Conservation (phyloP, 345 rosid genomes). For the Schrenkiella parvula region DNA sequence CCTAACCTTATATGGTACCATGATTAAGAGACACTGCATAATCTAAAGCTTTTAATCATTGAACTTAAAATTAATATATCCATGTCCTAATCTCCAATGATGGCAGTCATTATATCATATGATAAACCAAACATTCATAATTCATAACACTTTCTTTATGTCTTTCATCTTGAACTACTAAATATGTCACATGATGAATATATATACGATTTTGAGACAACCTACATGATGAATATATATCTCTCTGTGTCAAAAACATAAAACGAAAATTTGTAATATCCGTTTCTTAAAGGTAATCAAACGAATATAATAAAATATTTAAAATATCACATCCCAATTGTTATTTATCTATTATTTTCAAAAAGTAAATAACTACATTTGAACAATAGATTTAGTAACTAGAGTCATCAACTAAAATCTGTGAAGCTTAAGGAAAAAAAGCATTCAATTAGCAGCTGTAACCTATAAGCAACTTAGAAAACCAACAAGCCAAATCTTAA, state of each 20-base stretch:
- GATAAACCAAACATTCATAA: neutral
- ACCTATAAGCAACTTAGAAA: neutral
- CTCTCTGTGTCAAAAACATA: neutral
- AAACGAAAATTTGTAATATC: neutral
- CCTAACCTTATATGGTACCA: neutral
- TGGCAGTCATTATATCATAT: neutral
- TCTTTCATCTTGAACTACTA: neutral
- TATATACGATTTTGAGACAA: neutral
- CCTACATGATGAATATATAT: neutral
- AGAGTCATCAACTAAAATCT: neutral
- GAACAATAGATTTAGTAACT: neutral
- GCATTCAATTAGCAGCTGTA: neutral
- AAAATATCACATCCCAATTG: neutral
- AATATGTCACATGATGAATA: neutral
- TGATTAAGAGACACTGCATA: conserved; percentile 12
- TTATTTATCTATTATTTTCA: no score
- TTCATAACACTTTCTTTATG: neutral
- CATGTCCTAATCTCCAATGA: neutral
- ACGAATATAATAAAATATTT: neutral
- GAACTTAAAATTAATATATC: neutral
- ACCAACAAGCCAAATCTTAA: conserved; percentile 2
- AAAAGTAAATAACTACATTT: no score
- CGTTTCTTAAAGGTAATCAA: neutral
- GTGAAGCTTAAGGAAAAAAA: neutral
- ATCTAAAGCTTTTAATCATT: neutral